These are phyloP conservation scores for Trichoderma gamsii DNA, from an alignment of 495 filamentous ascomycete genomes.

Conservation along the genomic window DNA sequence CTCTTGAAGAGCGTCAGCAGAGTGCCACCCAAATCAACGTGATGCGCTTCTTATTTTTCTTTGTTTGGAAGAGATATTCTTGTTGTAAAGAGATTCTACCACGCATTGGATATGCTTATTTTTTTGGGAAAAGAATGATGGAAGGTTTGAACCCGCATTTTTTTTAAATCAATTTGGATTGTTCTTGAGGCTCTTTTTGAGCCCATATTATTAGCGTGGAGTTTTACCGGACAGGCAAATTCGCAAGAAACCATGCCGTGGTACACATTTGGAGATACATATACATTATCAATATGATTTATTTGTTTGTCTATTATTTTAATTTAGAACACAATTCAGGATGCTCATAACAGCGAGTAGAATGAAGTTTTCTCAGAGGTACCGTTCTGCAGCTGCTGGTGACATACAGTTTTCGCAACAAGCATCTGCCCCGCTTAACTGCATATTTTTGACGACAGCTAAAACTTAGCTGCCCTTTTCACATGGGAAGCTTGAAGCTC, in stretches of 20 bases:
- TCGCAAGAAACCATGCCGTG: too few relatives aligned
- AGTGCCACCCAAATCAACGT: background rate
- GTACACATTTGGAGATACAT: background rate
- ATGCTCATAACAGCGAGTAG: background rate
- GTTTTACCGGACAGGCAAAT: background rate
- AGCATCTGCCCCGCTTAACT: background rate
- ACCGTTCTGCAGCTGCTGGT: background rate
- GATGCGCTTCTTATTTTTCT: background rate
- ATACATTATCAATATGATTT: background rate
- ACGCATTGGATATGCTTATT: too few relatives aligned
- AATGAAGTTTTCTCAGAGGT: background rate
- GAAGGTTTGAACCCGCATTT: too few relatives aligned
- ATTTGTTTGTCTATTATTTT: background rate
- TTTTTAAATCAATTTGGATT: too few relatives aligned
- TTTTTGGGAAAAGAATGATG: too few relatives aligned
- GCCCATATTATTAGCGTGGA: background rate
- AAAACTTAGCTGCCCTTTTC: background rate
- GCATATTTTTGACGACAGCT: constrained; percentile 9
- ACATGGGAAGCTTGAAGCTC: too few relatives aligned
- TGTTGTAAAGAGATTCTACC: background rate
- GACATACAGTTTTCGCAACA: background rate
- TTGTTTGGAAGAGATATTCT: too few relatives aligned
- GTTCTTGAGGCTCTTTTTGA: too few relatives aligned
- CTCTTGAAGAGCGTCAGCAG: constrained; percentile 15
- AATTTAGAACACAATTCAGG: background rate